These are phyloP conservation scores for Cryptosporidium meleagridis DNA, from an alignment of 169 alveolate genomes.

Conservation along the genomic window DNA sequence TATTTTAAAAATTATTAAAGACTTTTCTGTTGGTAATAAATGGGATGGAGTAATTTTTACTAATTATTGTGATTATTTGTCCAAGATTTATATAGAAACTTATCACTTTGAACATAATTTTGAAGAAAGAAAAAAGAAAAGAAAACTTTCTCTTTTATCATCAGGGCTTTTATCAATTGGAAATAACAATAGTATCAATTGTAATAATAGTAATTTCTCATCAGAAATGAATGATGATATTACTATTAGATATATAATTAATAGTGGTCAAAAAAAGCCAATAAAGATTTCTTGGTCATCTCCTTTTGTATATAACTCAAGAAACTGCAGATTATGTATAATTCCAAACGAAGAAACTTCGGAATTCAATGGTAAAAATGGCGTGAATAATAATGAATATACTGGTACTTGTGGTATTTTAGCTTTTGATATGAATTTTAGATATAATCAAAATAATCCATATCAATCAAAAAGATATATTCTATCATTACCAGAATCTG, in stretches of 20 bases:
- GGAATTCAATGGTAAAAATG: not conserved
- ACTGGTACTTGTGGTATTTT: slow-evolving; percentile 5
- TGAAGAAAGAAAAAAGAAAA: slow-evolving; percentile 21
- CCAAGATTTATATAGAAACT: slow-evolving; percentile 52
- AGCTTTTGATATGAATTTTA: slow-evolving; percentile 62
- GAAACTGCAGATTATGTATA: slow-evolving; percentile 61
- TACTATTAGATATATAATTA: slow-evolving; percentile 4
- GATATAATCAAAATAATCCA: slow-evolving; percentile 45
- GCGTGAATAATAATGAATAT: too few relatives aligned
- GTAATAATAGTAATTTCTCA: not conserved
- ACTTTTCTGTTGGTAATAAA: not conserved
- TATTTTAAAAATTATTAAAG: slow-evolving; percentile 23
- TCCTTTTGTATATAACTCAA: slow-evolving; percentile 58
- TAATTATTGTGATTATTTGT: slow-evolving; percentile 44
- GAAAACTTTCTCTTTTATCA: slow-evolving; percentile 10
- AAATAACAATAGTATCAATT: too few relatives aligned
- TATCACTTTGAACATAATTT: slow-evolving; percentile 56
- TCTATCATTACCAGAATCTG: slow-evolving; percentile 64
- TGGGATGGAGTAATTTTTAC: slow-evolving; percentile 71
- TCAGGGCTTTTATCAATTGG: not conserved
- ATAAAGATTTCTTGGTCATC: slow-evolving; percentile 53
- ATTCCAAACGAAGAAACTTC: slow-evolving; percentile 22
- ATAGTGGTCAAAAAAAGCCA: not conserved
- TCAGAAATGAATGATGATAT: not conserved
- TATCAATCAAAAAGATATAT: slow-evolving; percentile 64